Evolutionary conservation across 83 land plant species (phyloP), one percentile per base, ranked within the genome.

Genomic region (Diphasiastrum complanatum): DNA sequence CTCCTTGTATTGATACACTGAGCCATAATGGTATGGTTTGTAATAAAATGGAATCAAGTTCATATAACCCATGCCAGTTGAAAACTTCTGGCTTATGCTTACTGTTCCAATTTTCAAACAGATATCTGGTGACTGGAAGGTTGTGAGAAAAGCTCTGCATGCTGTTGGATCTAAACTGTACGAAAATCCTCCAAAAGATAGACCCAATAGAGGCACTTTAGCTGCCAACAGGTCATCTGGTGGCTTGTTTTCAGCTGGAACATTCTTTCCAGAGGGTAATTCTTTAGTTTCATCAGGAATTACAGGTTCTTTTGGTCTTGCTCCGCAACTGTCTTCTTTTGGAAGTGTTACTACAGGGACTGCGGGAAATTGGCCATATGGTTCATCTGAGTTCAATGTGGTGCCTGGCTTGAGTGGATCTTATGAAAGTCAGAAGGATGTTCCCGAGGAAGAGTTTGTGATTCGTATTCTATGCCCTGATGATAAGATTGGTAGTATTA

Each of bases 401-500:
- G 25, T 36, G 34, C 0, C 63, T 41, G 31, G 63, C 26, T 71
- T 50, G 16, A 33, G 58, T 25, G 58, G 72, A 25, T 55, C 70
- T 40, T 71, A 74, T 32, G 60, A 29, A 2, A 19, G 61, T 25
- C 69, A 83, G 51, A 73, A 70, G 47, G 85, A 81, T 12, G 2
- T 37, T 18, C 73, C 85, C 49, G 54, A 72, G 8, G 83, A 74
- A 51, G 89, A 85, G 57, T 82, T 85, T 50, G 63, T 66, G 18
- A 74, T 85, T 45, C 82, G 80, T 25, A 14, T 85, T 53, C 58
- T 82, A 0, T 85, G 89, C 53, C 76, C 78, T 10, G 72, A 73
- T 51, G 78, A 51, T 4, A 76, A 73, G 43, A 79, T 85, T 71
- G 89, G 89, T 40, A 82, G 83, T 34, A 84, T 85, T 16, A 85